Base-by-base conservation (phyloP, 2,329 filamentous ascomycete genomes). In the Penicillium sp. region DNA sequence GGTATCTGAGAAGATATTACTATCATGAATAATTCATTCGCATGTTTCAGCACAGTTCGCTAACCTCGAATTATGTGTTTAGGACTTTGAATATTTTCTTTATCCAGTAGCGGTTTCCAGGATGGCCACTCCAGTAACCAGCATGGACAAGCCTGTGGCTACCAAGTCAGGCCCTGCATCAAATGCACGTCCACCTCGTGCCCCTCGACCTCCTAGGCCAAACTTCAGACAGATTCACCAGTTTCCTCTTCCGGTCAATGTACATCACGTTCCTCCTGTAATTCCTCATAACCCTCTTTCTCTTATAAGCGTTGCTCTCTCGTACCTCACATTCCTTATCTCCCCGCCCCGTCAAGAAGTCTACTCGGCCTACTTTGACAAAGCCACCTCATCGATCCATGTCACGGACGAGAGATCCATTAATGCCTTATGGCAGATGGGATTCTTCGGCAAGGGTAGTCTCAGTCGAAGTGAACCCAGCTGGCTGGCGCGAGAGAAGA, bases 391-490 rank as follows among this genome's bases (percentile, higher is more conserved):
- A 31, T 94, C 92, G 0, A 84, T 99, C 16, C 91, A 96, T 70
- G 82, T 99, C 55, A 91, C 86, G 19, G 88, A 97, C 72, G 80
- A 86, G 27, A 81, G 82, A 54, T 87, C 91, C 4, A 87, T 95
- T 60, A 83, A 89, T 53, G 91, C 88, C 1, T 76, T 99, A 25
- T 99, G 95, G 94, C 90, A 96, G 75, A 91, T 95, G 78, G 94
- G 94, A 5, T 99, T 99, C 76, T 99, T 93, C 75, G 95, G 95
- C 47, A 97, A 97, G 75, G 94, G 94, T 44, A 93, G 81, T 66
- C 79, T 97, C 57, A 97, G 92, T 78, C 86, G 95, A 67, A 97
- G 92, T 79, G 93, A 99, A 73, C 93, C 93, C 3, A 94, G 87
- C 65, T 99, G 94, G 94, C 75, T 96, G 50, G 89, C 90, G 62